Percentiles rank a stretch among this genome's conserved stretches.
phyloP scores from a whole-genome alignment of 2,329 filamentous ascomycete genomes.

The Fusarium algeriense region DNA sequence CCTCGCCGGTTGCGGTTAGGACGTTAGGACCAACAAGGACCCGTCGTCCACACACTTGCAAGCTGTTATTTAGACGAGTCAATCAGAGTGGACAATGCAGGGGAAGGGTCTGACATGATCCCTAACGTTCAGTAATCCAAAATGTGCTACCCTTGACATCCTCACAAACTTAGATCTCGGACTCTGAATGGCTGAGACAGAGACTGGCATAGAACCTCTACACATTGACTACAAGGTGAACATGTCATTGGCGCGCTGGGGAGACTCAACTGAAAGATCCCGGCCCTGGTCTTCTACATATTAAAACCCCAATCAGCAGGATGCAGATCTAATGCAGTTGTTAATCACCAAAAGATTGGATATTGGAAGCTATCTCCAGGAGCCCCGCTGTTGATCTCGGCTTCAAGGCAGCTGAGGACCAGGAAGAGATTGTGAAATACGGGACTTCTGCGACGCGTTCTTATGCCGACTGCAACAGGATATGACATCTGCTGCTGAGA shows the following conservation, averaged over 20 bases:
- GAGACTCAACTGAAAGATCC: background rate
- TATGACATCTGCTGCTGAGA: constrained; percentile 8
- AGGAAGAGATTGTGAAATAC: constrained; percentile 4
- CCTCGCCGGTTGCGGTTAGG: constrained; percentile 35
- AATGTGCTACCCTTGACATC: constrained; percentile 15
- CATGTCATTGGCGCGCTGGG: constrained; percentile 14
- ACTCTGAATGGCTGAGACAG: constrained; percentile 18
- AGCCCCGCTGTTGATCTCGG: constrained; percentile 16
- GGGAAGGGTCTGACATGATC: constrained; percentile 12
- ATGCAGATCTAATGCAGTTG: constrained; percentile 27
- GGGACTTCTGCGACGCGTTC: constrained; percentile 1
- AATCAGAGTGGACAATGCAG: constrained; percentile 15
- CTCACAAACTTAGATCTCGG: constrained; percentile 13
- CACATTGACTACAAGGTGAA: background rate
- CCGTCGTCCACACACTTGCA: constrained; percentile 2
- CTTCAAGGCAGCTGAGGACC: constrained; percentile 10
- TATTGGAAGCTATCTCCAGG: constrained; percentile 8
- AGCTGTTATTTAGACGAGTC: constrained; percentile 12
- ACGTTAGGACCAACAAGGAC: constrained; percentile 8
- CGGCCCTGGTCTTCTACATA: constrained; percentile 1
- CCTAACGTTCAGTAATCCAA: constrained; percentile 33
- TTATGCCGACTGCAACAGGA: constrained; percentile 13
- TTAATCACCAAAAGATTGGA: constrained; percentile 24
- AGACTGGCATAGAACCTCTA: constrained; percentile 1
- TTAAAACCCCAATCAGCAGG: constrained; percentile 6